These are phyloP conservation scores for Amaranthus cruentus DNA, from an alignment of 148 eudicot species.

Conservation along the genomic window DNA sequence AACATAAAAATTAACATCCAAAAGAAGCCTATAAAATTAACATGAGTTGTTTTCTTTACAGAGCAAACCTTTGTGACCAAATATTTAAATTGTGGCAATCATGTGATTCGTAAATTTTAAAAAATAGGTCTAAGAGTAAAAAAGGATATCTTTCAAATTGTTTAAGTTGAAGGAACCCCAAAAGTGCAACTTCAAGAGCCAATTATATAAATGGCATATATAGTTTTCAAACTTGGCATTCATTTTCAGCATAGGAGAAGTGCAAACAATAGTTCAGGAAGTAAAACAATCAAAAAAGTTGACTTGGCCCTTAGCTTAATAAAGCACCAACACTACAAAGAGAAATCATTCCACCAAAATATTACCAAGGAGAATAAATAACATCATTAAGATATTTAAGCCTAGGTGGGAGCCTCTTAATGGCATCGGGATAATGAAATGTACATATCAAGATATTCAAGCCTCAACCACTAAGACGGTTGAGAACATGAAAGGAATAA, in stretches of 20 bases:
- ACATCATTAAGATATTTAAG: background rate
- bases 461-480: background rate
- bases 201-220: background rate
- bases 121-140: background rate
- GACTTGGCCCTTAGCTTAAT: background rate
- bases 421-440: too few species aligned
- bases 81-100: background rate
- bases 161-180: background rate
- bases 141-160: background rate
- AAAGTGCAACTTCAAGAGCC: background rate
- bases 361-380: background rate
- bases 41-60: background rate
- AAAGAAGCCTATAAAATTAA: background rate
- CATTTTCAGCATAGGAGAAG: background rate
- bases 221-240: background rate
- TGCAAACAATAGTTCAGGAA: too few species aligned
- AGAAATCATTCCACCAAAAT: background rate
- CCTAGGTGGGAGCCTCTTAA: too few species aligned
- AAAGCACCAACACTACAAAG: background rate
- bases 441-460: background rate
- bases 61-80: background rate
- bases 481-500: background rate
- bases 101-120: background rate
- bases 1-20: background rate
- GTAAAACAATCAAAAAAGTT: background rate